phyloP scores from a whole-genome alignment of 768 basidiomycete genomes.

The Cytidiella melzeri region DNA sequence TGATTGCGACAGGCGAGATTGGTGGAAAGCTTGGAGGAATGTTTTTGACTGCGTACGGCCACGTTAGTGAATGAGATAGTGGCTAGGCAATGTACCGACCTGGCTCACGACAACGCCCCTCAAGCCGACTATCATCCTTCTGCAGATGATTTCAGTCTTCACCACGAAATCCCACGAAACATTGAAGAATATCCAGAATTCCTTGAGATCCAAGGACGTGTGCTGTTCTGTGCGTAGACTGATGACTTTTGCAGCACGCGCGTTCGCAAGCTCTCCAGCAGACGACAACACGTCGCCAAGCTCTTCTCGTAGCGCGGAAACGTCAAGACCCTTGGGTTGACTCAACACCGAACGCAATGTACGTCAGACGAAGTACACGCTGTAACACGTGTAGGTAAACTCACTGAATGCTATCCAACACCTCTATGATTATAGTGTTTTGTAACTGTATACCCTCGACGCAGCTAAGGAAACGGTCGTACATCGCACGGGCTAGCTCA shows the following conservation, averaged over 20 bases:
- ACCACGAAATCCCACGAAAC: constrained; percentile 89
- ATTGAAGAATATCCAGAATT: constrained; percentile 79
- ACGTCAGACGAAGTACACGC: not conserved
- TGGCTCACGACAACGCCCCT: constrained; percentile 82
- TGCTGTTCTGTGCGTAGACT: constrained; percentile 75
- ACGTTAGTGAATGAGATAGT: too few relatives aligned
- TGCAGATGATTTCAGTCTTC: constrained; percentile 76
- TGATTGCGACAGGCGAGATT: constrained; percentile 46
- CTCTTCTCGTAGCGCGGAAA: constrained; percentile 55
- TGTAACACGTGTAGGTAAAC: constrained; percentile 8
- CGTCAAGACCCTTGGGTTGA: constrained; percentile 32
- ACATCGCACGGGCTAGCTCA: constrained; percentile 53
- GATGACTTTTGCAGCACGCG: constrained; percentile 74
- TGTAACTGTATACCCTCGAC: constrained; percentile 80
- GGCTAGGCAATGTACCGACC: constrained; percentile 30
- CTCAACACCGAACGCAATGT: constrained; percentile 24
- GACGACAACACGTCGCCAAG: constrained; percentile 76
- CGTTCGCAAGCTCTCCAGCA: constrained; percentile 80
- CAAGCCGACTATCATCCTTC: constrained; percentile 89
- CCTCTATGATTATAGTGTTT: constrained; percentile 47
- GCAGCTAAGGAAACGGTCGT: constrained; percentile 52
- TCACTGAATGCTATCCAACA: constrained; percentile 46
- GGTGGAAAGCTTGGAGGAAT: constrained; percentile 85
- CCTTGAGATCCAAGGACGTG: constrained; percentile 57
- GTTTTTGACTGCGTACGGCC: too few relatives aligned